Evolutionary conservation across 371 early-diverging fungal genomes (phyloP), one percentile per base, ranked within the genome.

Genomic region (Caulochytrium protostelioides): DNA sequence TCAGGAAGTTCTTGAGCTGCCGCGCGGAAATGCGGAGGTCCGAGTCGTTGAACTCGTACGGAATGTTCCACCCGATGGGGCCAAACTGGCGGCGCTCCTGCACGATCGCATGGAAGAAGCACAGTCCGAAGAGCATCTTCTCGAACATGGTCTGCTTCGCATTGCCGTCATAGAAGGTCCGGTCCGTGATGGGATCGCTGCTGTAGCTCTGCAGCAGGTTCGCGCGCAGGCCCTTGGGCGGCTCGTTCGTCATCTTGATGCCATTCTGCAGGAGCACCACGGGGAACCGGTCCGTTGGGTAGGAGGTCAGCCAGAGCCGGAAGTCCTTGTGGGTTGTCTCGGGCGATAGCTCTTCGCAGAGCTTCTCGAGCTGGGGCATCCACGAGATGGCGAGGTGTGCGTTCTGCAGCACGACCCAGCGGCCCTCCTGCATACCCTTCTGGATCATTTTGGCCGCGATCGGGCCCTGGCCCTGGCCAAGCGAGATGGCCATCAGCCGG

Each of bases 1-100:
- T 50, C 33, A 64, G 35, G 28, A 64, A 64, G 39, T 60, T 64
- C 9, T 56, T 46, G 17, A 64, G 39, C 37, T 64, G 65, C 10
- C 61, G 31, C 1, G 55, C 65, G 1, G 61, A 60, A 17, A 64
- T 64, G 5, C 59, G 37, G 16, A 64, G 35, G 40, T 64, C 65
- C 1, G 65, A 54, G 21, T 64, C 65, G 34, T 57, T 63, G 39
- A 63, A 63, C 42, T 60, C 65, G 37, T 64, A 64, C n/a, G 65
- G 61, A 41, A 59, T 64, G 39, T 64, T 64, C 65, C 65, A 64
- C 2, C 65, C 65, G 35, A 64, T 64, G 3, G 65, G 61, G 1
- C 65, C 65, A 47, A 58, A 64, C 35, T 58, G 52, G 15, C 58
- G 6, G 12, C 65, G 27, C 35, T 64, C 65, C 28, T 64, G 65